Evolutionary conservation across 306 rosid genomes (phyloP), one percentile per base, ranked within the genome.

Genomic region (Prosopis cineraria): DNA sequence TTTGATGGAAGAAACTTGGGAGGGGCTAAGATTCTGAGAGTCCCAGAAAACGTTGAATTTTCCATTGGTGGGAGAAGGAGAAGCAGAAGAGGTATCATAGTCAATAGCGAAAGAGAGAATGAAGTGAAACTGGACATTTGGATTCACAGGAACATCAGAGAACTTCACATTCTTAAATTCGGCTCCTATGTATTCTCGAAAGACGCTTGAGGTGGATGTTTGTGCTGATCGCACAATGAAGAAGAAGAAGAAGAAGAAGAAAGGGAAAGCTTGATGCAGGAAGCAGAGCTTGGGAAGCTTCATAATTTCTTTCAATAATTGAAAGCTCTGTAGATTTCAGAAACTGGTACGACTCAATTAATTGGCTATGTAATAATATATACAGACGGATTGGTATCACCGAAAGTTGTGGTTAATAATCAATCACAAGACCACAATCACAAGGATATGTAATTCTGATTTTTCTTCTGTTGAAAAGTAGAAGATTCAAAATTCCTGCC

Each of bases 141-240:
- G 79, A 82, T 90, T 87, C 0, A 93, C 58, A 0, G 93, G 98
- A 19, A 91, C 94, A 45, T 93, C 94, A 0, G 89, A 80, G 56
- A 93, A 89, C 64, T 77, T 87, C 7, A 90, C 93, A 36, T 85
- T 76, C 8, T 86, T 87, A 75, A 86, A 93, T 37, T 90, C 84
- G 0, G 98, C 95, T 68, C 98, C 98, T 10, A 90, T 93, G 86
- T 93, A 90, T 85, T 90, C 97, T 43, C 89, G 29, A 76, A 93
- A 93, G 17, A 91, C 39, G 65, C 65, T 4, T 12, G 65, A 58
- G 3, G 64, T 7, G 5, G 87, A 8, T 36, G 45, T 69, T 20
- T 75, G 76, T 69, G 63, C 37, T 40, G 83, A 70, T 27, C 74
- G 17, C 10, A 1, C 0, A 2, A 60, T 76, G 14, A 70, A 75